Percentiles rank a stretch among this genome's conserved stretches.
Conservation (phyloP, 257 asterid genomes). For the Solanum sejunctum region DNA sequence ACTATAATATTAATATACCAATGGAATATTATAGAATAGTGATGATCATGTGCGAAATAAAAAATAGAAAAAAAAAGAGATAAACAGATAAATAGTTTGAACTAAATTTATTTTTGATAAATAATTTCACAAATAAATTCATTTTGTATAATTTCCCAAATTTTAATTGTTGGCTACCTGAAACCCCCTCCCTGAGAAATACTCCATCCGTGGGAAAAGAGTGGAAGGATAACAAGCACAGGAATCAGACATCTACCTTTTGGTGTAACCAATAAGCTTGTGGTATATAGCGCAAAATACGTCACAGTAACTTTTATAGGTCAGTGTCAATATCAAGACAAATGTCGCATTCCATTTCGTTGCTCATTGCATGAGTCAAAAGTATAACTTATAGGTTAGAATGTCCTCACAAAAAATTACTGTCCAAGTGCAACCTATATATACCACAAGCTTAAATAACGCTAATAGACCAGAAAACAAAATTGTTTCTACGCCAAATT, state of each 20-base stretch:
- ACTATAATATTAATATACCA: no score
- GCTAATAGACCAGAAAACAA: slow-evolving; percentile 12
- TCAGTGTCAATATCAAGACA: neutral
- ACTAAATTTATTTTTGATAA: no score
- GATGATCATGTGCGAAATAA: no score
- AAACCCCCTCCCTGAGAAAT: neutral
- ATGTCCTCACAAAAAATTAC: neutral
- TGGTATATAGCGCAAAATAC: neutral
- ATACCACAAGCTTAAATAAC: slow-evolving; percentile 9
- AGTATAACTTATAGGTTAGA: neutral
- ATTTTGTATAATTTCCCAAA: no score
- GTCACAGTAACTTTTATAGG: neutral
- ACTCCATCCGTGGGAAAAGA: neutral
- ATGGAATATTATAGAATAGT: no score
- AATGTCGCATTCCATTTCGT: neutral
- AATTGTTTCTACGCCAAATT: slow-evolving; percentile 11
- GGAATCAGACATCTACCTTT: neutral
- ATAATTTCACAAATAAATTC: no score
- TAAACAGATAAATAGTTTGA: no score
- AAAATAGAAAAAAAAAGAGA: no score
- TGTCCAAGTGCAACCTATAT: slow-evolving; percentile 2
- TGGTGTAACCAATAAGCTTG: no score
- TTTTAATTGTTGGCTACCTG: no score
- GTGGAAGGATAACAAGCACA: neutral
- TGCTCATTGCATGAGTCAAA: neutral